Evolutionary conservation across 2,329 filamentous ascomycete genomes (phyloP), one percentile per base, ranked within the genome.

Genomic region (Beauveria brongniartii): DNA sequence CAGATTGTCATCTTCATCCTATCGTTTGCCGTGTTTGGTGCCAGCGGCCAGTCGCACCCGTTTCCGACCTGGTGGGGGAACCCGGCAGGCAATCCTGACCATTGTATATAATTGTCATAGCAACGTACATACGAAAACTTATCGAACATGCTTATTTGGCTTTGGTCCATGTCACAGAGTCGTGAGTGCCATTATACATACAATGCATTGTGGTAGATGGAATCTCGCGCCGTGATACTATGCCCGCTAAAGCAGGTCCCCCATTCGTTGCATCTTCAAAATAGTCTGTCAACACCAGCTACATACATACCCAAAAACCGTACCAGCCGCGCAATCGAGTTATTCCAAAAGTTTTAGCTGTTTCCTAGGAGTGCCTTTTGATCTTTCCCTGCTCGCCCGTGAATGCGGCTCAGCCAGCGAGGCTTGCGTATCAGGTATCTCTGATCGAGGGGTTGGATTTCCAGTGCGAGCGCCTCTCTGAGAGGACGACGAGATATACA

Each of bases 1-100:
- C 64, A 69, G 22, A 51, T 71, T 4, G 48, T 69, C 12, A 67
- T 70, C 4, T 71, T 71, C 48, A 64, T 69, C n/a, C 61, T 69
- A 0, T 64, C 66, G 0, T 69, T 69, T 59, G 67, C 68, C 1
- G 67, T 69, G 0, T 65, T 64, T 50, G 68, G 68, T 9, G 67
- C 64, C 1, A 65, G 62, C 43, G 68, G 67, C 9, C 63, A 64
- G 9, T 53, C 55, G 44, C 61, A 53, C 5, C 64, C 65, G 3
- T 68, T 68, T 48, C 66, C 66, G 6, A 63, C 55, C 1, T 66
- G 65, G 65, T 65, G 64, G 65, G 65, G 63, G 2, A 66, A 65
- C 40, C 65, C 65, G 1, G 37, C 28, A 1, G 64, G 63, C 8
- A 65, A 64, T 22, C 64, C 64, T 8, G 64, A 66, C 40, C 63